phyloP scores from a whole-genome alignment of 768 basidiomycete species.

The Amanita rubescens region DNA sequence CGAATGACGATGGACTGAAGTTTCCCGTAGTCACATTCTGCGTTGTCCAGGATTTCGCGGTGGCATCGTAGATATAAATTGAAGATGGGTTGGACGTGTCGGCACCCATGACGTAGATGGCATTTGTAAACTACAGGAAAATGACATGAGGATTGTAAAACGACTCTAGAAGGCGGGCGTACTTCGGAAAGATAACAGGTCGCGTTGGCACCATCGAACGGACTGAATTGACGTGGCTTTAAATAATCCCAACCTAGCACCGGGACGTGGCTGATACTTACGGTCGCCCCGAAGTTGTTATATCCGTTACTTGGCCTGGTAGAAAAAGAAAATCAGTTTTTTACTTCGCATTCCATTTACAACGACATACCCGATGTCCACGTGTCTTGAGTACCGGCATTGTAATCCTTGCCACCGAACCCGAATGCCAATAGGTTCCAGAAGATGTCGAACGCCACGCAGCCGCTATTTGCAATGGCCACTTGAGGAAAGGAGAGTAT shows the following conservation, averaged over 20 bases:
- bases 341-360: neutral
- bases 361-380: constrained; percentile 47
- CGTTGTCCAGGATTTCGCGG: constrained; percentile 67
- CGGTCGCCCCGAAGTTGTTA: constrained; percentile 74
- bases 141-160: constrained; percentile 1
- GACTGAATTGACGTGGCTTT: constrained; percentile 27
- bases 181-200: constrained; percentile 73
- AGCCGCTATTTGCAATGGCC: constrained; percentile 23
- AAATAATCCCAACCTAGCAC: neutral
- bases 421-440: constrained; percentile 89
- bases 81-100: constrained; percentile 61
- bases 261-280: constrained; percentile 30
- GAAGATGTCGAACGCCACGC: constrained; percentile 69
- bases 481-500: constrained; percentile 2
- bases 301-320: constrained; percentile 51
- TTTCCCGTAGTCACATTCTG: constrained; percentile 47
- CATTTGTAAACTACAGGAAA: constrained; percentile 62
- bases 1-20: constrained; percentile 59
- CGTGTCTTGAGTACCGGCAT: constrained; percentile 59
- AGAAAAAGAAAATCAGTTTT: constrained; percentile 8
- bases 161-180: constrained; percentile 7
- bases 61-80: constrained; percentile 78
- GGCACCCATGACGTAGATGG: constrained; percentile 78
- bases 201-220: constrained; percentile 55
- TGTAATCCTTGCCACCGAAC: constrained; percentile 78